Base-by-base conservation (phyloP, 495 filamentous ascomycete genomes). In the Tuber calosporum region DNA sequence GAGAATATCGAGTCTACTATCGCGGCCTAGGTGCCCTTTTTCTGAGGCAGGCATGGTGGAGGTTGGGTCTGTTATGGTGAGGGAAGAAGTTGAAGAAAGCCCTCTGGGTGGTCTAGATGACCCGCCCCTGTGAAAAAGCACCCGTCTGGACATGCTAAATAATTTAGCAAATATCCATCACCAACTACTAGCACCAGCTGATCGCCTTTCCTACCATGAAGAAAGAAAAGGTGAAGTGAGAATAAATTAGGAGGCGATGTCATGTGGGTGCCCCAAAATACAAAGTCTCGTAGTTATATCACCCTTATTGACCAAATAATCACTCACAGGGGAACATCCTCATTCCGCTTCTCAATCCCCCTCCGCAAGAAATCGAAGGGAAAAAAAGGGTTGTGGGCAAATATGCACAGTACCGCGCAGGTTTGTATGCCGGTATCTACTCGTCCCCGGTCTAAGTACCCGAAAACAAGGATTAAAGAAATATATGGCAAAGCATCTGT, bases 21-120 rank as follows among this genome's bases (percentile, higher is more conserved):
- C 39, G n/a, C 45, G 72, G 26, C 8, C 40, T 1, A 66, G 3
- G 20, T 53, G 26, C 9, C 73, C 69, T n/a, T 45, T 77, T 48
- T 67, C 70, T 17, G 67, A 37, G 40, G 67, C 48, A 30, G 73
- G 39, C 75, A 77, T 77, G 45, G n/a, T 77, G 62, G 39, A 26
- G 39, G 69, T 69, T 34, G 53, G 4, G 53, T 15, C 13, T 17
- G 53, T 9, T 62, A 26, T 34, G 13, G 13, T 34, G 53, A 11
- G 53, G 13, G 53, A 34, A n/a, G 26, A n/a, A 62, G 53, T 30
- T 19, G 53, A 62, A 34, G 53, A 17, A 34, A 4, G 26, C 15
- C 19, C 30, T 34, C 53, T 62, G 1, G 53, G 53, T 34, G 53
- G 13, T 6, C 26, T 34, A 62, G n/a, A n/a, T n/a, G n/a, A n/a